phyloP scores from a whole-genome alignment of 805 yeast species.

The Zygoascus ofunaensis region DNA sequence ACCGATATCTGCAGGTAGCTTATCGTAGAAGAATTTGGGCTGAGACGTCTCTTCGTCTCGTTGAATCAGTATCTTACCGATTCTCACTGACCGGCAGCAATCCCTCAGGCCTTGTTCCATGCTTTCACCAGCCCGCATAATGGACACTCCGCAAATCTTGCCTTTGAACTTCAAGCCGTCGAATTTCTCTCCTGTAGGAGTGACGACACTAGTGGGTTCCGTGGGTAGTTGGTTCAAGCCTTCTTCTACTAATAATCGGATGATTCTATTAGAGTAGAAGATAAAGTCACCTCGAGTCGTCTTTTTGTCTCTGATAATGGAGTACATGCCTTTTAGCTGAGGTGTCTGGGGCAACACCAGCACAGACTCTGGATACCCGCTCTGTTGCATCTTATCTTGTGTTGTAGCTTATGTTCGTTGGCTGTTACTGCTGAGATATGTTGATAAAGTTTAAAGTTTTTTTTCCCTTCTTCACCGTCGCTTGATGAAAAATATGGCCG shows the following conservation, averaged over 20 bases:
- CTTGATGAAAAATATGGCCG: no score
- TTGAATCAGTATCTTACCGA: constrained; percentile 94
- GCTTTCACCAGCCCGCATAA: constrained; percentile 97
- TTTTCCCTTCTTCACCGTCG: no score
- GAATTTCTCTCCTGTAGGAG: constrained; percentile 58
- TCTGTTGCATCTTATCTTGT: neutral
- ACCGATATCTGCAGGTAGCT: constrained; percentile 84
- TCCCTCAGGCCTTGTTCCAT: constrained; percentile 98
- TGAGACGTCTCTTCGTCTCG: constrained; percentile 96
- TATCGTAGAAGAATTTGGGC: constrained; percentile 87
- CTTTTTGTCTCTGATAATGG: constrained; percentile 67
- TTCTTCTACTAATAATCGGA: constrained; percentile 86
- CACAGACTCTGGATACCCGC: neutral
- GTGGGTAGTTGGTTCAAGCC: constrained; percentile 93
- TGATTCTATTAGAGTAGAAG: constrained; percentile 90
- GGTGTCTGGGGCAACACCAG: constrained; percentile 58
- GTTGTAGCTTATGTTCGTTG: neutral
- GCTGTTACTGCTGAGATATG: no score
- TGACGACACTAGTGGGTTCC: constrained; percentile 51
- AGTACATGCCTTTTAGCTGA: constrained; percentile 75
- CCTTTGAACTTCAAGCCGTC: constrained; percentile 79
- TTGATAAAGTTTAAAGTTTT: no score
- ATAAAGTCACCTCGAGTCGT: constrained; percentile 89
- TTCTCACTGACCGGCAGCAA: constrained; percentile 91
- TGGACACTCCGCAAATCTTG: constrained; percentile 95